Percentiles rank a stretch among this genome's conserved stretches.
phyloP scores from a whole-genome alignment of 2,329 filamentous ascomycete genomes.

The Neopestalotiopsis sp. region DNA sequence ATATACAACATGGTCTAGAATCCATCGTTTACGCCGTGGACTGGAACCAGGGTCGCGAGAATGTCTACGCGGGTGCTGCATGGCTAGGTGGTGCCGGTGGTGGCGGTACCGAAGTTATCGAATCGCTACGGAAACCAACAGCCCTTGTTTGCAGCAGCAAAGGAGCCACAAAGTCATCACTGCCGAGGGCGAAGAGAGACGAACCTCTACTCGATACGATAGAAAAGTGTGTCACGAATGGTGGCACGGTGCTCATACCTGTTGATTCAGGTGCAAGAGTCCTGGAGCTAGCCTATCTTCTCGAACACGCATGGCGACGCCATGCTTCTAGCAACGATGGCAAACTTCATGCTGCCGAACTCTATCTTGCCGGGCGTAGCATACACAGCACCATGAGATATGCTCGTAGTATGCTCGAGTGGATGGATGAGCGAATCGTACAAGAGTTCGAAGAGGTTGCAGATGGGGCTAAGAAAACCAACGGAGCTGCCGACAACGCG shows the following conservation, averaged over 20 bases:
- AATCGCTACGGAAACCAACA: slow-evolving; percentile 90
- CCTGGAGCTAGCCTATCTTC: slow-evolving; percentile 85
- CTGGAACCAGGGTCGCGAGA: slow-evolving; percentile 97
- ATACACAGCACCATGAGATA: slow-evolving; percentile 89
- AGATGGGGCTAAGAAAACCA: slow-evolving; percentile 51
- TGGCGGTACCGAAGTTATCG: slow-evolving; percentile 87
- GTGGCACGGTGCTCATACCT: slow-evolving; percentile 90
- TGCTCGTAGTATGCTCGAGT: slow-evolving; percentile 94
- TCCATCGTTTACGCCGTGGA: slow-evolving; percentile 97
- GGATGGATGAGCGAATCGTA: slow-evolving; percentile 97
- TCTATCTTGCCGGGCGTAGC: slow-evolving; percentile 87
- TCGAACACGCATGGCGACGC: slow-evolving; percentile 89
- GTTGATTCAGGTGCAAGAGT: slow-evolving; percentile 96
- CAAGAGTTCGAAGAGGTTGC: slow-evolving; percentile 83
- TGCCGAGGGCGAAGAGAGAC: slow-evolving; percentile 80
- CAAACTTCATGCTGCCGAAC: slow-evolving; percentile 56
- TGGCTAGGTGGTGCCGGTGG: slow-evolving; percentile 86
- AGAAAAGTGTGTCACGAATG: slow-evolving; percentile 75
- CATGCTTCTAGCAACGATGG: slow-evolving; percentile 58
- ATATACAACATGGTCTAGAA: slow-evolving; percentile 94
- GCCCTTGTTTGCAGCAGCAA: slow-evolving; percentile 91
- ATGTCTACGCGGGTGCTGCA: slow-evolving; percentile 89
- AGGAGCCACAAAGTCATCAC: slow-evolving; percentile 73
- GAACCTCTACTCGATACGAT: slow-evolving; percentile 85
- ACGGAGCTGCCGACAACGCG: slow-evolving; percentile 49